These are phyloP conservation scores for Arachis hypogaea DNA, from an alignment of 306 rosid species.

Conservation along the genomic window DNA sequence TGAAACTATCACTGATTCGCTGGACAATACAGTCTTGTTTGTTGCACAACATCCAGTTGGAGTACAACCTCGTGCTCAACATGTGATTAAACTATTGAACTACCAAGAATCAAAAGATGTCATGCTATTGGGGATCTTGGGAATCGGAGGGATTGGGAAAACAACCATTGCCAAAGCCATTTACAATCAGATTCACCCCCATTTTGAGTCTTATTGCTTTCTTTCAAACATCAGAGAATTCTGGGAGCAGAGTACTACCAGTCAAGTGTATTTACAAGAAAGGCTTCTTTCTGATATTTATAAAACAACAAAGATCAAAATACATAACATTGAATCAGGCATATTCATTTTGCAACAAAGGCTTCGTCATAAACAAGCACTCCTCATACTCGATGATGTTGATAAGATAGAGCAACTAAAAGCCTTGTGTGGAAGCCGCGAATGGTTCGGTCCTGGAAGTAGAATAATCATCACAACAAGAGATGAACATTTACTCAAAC, in stretches of 20 bases:
- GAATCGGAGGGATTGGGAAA: conserved; percentile 37
- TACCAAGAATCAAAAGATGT: neutral
- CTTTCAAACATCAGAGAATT: conserved; percentile 13
- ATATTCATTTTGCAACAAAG: conserved; percentile 3
- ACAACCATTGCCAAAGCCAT: conserved; percentile 39
- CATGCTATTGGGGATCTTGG: conserved; percentile 26
- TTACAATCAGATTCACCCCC: conserved; percentile 20
- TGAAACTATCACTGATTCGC: neutral
- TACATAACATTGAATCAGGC: conserved; percentile 19
- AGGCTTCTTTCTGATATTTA: neutral
- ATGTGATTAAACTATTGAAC: neutral
- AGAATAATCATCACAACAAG: conserved; percentile 34
- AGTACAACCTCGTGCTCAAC: conserved; percentile 6
- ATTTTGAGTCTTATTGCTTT: conserved; percentile 23
- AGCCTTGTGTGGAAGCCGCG: conserved; percentile 30
- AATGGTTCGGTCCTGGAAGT: conserved; percentile 35
- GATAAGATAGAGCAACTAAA: conserved; percentile 5
- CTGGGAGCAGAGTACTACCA: neutral
- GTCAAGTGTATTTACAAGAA: neutral
- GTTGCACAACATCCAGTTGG: conserved; percentile 20
- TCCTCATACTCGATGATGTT: conserved; percentile 37
- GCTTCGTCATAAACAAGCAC: neutral
- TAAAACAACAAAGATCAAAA: neutral
- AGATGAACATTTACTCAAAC: conserved; percentile 8
- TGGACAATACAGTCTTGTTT: neutral